phyloP scores from a whole-genome alignment of 305 asterid species.

The Solanum hybrid region DNA sequence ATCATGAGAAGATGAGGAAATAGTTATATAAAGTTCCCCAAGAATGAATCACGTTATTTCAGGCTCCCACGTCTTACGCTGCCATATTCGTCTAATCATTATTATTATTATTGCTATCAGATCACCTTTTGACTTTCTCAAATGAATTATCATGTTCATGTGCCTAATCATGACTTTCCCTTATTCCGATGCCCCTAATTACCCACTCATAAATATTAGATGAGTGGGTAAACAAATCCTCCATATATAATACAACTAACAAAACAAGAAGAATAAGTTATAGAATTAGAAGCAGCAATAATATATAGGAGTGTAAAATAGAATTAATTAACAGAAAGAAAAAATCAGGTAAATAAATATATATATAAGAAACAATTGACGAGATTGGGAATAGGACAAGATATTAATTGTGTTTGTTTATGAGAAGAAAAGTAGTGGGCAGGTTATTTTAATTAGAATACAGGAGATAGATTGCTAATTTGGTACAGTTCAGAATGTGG shows the following conservation, averaged over 20 bases:
- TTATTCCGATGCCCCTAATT: neutral
- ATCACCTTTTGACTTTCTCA: neutral
- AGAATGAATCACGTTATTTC: constrained; percentile 3
- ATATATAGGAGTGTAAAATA: neutral
- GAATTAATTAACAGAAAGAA: neutral
- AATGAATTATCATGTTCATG: neutral
- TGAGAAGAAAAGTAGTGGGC: neutral
- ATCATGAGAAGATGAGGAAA: neutral
- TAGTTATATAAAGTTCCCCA: neutral
- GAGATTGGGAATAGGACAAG: neutral
- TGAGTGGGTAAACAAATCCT: neutral
- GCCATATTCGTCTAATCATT: neutral
- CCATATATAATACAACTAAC: neutral
- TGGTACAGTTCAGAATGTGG: neutral
- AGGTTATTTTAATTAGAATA: neutral
- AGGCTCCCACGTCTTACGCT: constrained; percentile 1
- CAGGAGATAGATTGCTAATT: neutral
- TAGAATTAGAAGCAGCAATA: neutral
- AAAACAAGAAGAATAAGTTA: neutral
- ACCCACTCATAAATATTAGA: neutral
- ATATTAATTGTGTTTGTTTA: neutral
- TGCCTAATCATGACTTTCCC: neutral
- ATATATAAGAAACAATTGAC: neutral
- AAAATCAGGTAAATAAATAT: neutral
- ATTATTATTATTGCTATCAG: neutral